These are phyloP conservation scores for Pichia sp. DNA, from an alignment of 1,139 yeast species.

Conservation along the genomic window DNA sequence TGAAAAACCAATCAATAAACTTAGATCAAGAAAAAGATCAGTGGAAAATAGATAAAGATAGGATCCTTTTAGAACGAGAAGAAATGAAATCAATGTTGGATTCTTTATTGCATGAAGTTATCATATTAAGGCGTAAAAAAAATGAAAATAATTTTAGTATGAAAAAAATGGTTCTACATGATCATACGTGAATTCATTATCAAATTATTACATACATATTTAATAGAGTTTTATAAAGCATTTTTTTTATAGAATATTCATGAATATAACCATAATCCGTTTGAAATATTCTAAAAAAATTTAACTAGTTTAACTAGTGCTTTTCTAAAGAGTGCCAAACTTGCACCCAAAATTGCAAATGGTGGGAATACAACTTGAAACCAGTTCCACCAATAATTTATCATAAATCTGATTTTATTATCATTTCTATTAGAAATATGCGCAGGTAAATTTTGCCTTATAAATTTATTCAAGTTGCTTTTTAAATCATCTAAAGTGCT, in stretches of 20 bases:
- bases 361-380: constrained; percentile 49
- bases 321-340: constrained; percentile 3
- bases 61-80: constrained; percentile 19
- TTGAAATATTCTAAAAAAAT: not conserved
- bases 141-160: constrained; percentile 3
- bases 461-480: constrained; percentile 40
- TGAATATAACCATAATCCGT: not conserved
- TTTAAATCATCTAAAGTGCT: constrained; percentile 45
- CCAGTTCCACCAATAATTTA: constrained; percentile 26
- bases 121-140: constrained; percentile 13
- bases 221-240: not conserved
- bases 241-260: not conserved
- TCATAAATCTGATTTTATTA: not conserved
- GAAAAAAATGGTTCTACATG: not conserved
- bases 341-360: constrained; percentile 54
- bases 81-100: constrained; percentile 23
- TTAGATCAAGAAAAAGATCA: constrained; percentile 7
- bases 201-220: not conserved
- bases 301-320: not conserved
- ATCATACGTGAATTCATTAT: not conserved
- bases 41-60: constrained; percentile 17
- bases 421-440: constrained; percentile 11
- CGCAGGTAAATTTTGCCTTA: constrained; percentile 44
- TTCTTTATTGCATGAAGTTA: constrained; percentile 19
- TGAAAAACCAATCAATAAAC: not conserved